Base-by-base conservation (phyloP, 495 filamentous ascomycete genomes). In the Amphirosellinia nigrospora region DNA sequence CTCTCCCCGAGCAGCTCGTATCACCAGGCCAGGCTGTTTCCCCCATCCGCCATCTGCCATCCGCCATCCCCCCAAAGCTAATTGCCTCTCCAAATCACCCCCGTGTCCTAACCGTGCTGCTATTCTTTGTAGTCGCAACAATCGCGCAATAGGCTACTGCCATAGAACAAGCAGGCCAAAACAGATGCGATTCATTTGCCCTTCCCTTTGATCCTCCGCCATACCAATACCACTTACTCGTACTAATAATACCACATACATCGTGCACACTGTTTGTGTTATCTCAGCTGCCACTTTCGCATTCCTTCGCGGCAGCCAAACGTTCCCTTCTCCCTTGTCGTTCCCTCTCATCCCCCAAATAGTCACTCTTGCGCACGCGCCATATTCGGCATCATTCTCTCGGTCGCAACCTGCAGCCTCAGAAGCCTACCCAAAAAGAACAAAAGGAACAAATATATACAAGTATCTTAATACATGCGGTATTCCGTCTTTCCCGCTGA, bases 91-190 rank as follows among this genome's bases (percentile, higher is more conserved):
- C 34, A 46, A 23, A 9, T 15, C 45, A 48, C 16, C 23, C 41
- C 41, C 11, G 43, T 10, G n/a, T n/a, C n/a, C n/a, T n/a, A n/a
- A n/a, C n/a, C n/a, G 34, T 36, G 34, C 41, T 45, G 21, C 58
- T 62, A 45, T 58, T 53, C 56, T 59, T 59, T 62, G 45, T 45
- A 21, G 66, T 69, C 66, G 66, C 66, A 69, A 38, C 63, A 68
- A 69, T 36, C 55, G 56, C 45, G 45, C 66, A 60, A 43, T 62
- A 43, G 38, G 38, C 36, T 61, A 43, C 58, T 7, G 26, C 23
- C 36, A 61, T 26, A 55, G 32, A 69, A 11, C 13, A 60, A 38
- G n/a, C 13, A 60, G 46, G 46, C 58, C 39, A 52, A 41, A 28
- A 28, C 66, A 62, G 43, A 52, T 52, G 66, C 66, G 56, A 62